These are phyloP conservation scores for Aspergillus campestris DNA, from an alignment of 495 filamentous ascomycete genomes.

Conservation along the genomic window DNA sequence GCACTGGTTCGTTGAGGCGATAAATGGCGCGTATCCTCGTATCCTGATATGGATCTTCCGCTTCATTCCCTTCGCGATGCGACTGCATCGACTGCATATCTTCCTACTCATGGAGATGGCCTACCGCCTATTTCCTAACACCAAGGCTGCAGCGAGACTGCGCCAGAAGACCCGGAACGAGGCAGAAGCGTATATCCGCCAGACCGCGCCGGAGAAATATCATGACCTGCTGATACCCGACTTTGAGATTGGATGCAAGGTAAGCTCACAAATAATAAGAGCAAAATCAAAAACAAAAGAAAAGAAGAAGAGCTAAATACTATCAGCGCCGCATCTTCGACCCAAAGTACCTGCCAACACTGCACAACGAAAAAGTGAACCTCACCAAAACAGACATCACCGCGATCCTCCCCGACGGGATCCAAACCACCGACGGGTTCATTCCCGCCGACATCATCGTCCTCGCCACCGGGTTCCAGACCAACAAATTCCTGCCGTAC, in stretches of 20 bases:
- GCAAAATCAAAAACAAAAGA: too few species aligned
- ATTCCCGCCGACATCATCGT: constrained; percentile 44
- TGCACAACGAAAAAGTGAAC: constrained; percentile 35
- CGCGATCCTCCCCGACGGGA: constrained; percentile 12
- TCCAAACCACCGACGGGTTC: constrained; percentile 19
- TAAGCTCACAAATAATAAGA: neutral
- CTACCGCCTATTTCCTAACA: constrained; percentile 28
- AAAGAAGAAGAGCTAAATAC: too few species aligned
- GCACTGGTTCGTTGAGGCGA: constrained; percentile 19
- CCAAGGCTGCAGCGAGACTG: constrained; percentile 16
- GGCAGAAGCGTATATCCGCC: constrained; percentile 33
- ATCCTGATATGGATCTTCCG: constrained; percentile 18
- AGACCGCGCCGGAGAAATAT: constrained; percentile 43
- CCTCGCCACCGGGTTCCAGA: constrained; percentile 43
- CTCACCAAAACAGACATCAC: constrained; percentile 27
- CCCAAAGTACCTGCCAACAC: constrained; percentile 30
- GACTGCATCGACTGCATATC: constrained; percentile 14
- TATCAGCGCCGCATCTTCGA: constrained; percentile 37
- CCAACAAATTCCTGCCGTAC: constrained; percentile 28
- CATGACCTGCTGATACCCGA: constrained; percentile 46
- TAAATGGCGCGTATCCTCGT: constrained; percentile 10
- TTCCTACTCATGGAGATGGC: constrained; percentile 24
- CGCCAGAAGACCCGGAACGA: constrained; percentile 22
- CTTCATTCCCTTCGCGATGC: constrained; percentile 18
- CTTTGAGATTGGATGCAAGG: constrained; percentile 47